Conservation (phyloP, 306 rosid genomes). For the Medicago arabica region DNA sequence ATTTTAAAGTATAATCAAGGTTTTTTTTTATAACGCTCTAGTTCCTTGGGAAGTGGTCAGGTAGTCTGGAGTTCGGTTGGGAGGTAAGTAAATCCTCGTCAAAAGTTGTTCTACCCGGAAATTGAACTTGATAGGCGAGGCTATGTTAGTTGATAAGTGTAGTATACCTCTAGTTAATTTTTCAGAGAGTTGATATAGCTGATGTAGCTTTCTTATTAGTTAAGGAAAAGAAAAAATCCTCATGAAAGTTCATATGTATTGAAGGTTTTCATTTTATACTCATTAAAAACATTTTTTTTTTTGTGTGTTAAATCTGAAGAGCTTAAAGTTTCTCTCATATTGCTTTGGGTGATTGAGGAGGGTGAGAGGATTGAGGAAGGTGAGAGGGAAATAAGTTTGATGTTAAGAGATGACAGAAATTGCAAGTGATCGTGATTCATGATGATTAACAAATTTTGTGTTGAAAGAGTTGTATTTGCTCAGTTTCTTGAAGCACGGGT, state of each 20-base stretch:
- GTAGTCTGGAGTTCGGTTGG: no score
- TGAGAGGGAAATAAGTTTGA: constrained; percentile 8
- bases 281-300: neutral
- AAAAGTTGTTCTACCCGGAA: no score
- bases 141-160: neutral
- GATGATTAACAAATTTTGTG: constrained; percentile 4
- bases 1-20: neutral
- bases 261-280: neutral
- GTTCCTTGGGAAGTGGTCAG: no score
- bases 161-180: neutral
- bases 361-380: neutral
- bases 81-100: no score
- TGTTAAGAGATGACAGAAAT: constrained; percentile 1
- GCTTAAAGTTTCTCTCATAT: constrained; percentile 11
- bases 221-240: neutral
- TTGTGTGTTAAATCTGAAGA: constrained; percentile 1
- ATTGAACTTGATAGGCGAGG: neutral
- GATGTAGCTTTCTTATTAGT: constrained; percentile 4
- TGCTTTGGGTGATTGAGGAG: constrained; percentile 4
- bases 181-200: neutral
- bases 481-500: neutral
- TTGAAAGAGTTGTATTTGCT: constrained; percentile 5
- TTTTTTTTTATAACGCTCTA: no score
- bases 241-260: neutral
- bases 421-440: neutral